Evolutionary conservation across 2,329 filamentous ascomycete species (phyloP), one percentile per base, ranked within the genome.

Genomic region (Alternaria viburni): DNA sequence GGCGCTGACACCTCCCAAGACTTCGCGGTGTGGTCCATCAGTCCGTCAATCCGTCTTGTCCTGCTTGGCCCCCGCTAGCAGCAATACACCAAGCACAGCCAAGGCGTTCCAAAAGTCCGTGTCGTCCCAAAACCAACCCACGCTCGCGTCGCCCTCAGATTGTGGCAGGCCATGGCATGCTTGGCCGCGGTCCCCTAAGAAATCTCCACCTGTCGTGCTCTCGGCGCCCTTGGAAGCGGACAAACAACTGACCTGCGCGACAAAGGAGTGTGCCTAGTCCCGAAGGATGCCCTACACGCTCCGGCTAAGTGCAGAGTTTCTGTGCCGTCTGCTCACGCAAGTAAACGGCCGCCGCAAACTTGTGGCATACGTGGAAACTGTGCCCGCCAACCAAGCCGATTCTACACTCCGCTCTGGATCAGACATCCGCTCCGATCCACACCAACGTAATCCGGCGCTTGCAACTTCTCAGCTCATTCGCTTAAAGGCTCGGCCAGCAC

Each of bases 351-450:
- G 43, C 58, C 36, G 57, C 54, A 45, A 54, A 47, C 7, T 52
- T 65, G 51, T 56, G 55, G 58, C 59, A 54, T 68, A 62, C 64
- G 63, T 69, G 65, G 68, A 74, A 62, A 55, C 57, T 57, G 52
- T 51, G 8, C 28, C 59, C 32, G 41, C 25, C 52, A 61, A 51
- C 46, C 64, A 60, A 58, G 41, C 62, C 60, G 60, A 59, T 36
- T 28, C 49, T 11, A 21, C 43, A 57, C 61, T 66, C 67, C 25
- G 68, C 55, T 54, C 73, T 73, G 69, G 47, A 70, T 69, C 61
- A 62, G 47, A 57, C 61, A 58, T 73, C 75, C 71, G 72, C 70
- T 73, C 71, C 69, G 66, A 71, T 77, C 74, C 74, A 75, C 72
- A 66, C 58, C 59, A 71, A 75, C 74, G 70, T 74, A 74, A 76